Evolutionary conservation across 768 basidiomycete species (phyloP).

Genomic region (Rhodosporidiobolus sp.): DNA sequence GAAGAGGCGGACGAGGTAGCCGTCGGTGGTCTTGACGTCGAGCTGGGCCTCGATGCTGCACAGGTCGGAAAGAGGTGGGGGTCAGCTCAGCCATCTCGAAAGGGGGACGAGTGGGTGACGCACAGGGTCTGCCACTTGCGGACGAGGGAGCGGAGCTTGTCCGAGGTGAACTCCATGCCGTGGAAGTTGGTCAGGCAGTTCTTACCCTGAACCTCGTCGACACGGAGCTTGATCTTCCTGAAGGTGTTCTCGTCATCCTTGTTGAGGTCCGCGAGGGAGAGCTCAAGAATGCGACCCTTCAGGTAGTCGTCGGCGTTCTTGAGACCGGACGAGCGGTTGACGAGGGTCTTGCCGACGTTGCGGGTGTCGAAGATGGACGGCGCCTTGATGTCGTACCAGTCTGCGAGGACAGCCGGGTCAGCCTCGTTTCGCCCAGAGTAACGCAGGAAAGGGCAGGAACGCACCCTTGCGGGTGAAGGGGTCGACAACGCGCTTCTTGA

Average conservation of each 20-base stretch:
- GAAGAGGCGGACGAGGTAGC: conserved; percentile 98
- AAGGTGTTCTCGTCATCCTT: conserved; percentile 99
- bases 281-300: conserved; percentile 92
- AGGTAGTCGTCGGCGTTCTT: conserved; percentile 99
- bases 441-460: conserved; percentile 30
- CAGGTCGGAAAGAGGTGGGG: background rate
- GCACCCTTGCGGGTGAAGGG: conserved; percentile 98
- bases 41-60: conserved; percentile 90
- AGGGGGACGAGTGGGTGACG: background rate
- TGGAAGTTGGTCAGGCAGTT: conserved; percentile 99
- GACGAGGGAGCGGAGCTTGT: conserved; percentile 98
- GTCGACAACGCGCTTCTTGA: conserved; percentile 99
- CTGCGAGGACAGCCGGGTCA: conserved; percentile 52
- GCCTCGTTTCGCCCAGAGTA: background rate
- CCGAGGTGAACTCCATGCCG: conserved; percentile 99
- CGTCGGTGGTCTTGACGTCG: conserved; percentile 98
- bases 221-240: conserved; percentile 98
- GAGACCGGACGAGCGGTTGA: conserved; percentile 95
- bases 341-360: conserved; percentile 97
- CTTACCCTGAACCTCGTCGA: conserved; percentile 76
- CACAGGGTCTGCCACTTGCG: conserved; percentile 96
- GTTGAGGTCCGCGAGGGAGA: conserved; percentile 95
- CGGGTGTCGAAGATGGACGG: conserved; percentile 95
- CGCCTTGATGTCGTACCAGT: conserved; percentile 99
- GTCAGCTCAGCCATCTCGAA: background rate